Percentiles rank a stretch among this genome's conserved stretches.
These are phyloP conservation scores for Coemansia sp. DNA, from an alignment of 192 early-diverging fungal genomes.

Conservation along the genomic window DNA sequence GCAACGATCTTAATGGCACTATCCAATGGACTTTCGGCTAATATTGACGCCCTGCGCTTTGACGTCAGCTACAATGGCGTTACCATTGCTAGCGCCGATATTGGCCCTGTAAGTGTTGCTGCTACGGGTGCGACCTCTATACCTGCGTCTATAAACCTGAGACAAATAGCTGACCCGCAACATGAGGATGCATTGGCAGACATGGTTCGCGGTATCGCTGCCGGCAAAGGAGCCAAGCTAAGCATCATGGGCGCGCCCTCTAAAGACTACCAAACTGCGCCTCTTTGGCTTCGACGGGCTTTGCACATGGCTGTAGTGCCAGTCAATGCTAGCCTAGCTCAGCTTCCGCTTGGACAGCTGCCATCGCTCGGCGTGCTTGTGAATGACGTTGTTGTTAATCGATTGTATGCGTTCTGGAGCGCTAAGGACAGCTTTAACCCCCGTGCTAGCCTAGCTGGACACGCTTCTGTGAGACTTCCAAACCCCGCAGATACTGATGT, in stretches of 20 bases:
- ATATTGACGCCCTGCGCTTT: conserved; percentile 21
- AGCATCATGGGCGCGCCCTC: conserved; percentile 18
- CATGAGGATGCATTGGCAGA: conserved; percentile 34
- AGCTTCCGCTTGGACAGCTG: background rate
- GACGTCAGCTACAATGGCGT: conserved; percentile 19
- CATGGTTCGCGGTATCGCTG: conserved; percentile 2
- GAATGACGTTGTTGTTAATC: conserved; percentile 18
- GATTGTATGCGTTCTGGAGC: conserved; percentile 42
- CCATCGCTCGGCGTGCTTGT: conserved; percentile 12
- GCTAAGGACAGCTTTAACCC: conserved; percentile 34
- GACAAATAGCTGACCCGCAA: conserved; percentile 3
- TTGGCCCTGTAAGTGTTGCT: conserved; percentile 17
- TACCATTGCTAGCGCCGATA: conserved; percentile 13
- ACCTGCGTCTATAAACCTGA: conserved; percentile 12
- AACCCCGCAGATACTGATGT: conserved; percentile 22
- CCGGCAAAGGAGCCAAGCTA: conserved; percentile 13
- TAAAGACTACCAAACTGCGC: conserved; percentile 6
- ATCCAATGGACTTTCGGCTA: conserved; percentile 18
- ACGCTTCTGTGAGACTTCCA: conserved; percentile 18
- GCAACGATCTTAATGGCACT: conserved; percentile 11
- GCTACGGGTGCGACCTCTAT: conserved; percentile 2
- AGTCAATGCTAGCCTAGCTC: conserved; percentile 1
- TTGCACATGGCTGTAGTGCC: conserved; percentile 8
- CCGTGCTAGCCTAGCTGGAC: conserved; percentile 27
- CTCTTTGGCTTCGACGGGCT: conserved; percentile 32